Evolutionary conservation across 176 grass and related monocot genomes (phyloP).

Genomic region (Lolium perenne): DNA sequence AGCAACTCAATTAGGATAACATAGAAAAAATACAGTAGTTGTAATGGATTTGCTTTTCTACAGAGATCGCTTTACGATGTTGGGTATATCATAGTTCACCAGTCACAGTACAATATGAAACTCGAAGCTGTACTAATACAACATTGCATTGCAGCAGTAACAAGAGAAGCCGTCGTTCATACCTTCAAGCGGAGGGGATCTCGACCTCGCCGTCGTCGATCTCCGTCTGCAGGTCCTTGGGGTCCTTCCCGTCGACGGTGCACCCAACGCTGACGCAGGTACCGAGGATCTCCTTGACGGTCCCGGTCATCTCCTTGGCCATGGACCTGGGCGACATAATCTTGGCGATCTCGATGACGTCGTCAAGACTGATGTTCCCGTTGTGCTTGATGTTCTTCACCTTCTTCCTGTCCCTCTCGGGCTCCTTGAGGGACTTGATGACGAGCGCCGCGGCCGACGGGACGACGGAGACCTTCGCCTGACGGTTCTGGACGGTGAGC

Average conservation of each 20-base stretch:
- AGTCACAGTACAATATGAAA: background rate
- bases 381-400: constrained; percentile 84
- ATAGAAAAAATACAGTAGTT: too few species aligned
- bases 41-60: background rate
- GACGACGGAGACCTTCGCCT: constrained; percentile 93
- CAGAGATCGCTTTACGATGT: too few species aligned
- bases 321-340: constrained; percentile 73
- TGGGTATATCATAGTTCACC: too few species aligned
- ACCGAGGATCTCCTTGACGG: constrained; percentile 80
- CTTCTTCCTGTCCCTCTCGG: constrained; percentile 85
- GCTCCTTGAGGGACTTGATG: constrained; percentile 89
- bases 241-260: constrained; percentile 86
- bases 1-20: background rate
- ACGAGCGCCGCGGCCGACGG: constrained; percentile 83
- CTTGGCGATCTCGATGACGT: constrained; percentile 73
- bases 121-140: background rate
- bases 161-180: background rate
- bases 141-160: background rate
- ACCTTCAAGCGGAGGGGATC: constrained; percentile 64
- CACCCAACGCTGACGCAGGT: constrained; percentile 85
- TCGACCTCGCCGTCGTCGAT: constrained; percentile 82
- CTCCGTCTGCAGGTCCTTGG: constrained; percentile 83
- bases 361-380: constrained; percentile 83
- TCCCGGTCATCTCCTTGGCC: constrained; percentile 79
- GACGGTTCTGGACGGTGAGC: constrained; percentile 92